A percentile compares a stretch with the other conserved stretches of the same genome.
Evolutionary conservation across 345 rosid species (phyloP).

Genomic region (Triadica sebifera): DNA sequence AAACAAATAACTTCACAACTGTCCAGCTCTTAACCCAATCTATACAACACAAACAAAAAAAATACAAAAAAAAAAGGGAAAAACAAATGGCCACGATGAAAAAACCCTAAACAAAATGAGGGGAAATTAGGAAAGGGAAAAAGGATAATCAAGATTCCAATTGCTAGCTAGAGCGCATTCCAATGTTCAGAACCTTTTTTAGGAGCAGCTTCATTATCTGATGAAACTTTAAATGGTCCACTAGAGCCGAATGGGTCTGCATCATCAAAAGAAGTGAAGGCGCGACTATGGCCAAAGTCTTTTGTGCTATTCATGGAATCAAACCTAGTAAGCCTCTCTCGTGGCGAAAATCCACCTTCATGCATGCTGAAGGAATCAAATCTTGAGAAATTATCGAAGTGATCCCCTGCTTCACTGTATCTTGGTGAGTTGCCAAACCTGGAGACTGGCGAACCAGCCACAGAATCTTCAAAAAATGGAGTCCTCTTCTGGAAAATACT

Average conservation of each 20-base stretch:
- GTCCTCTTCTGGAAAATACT: conserved; percentile 52
- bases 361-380: conserved; percentile 82
- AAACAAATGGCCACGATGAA: not conserved
- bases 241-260: conserved; percentile 84
- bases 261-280: conserved; percentile 75
- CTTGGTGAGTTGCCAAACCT: conserved; percentile 82
- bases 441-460: conserved; percentile 77
- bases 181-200: conserved; percentile 61
- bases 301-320: conserved; percentile 55
- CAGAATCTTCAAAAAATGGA: conserved; percentile 84
- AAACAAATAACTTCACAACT: conserved; percentile 35
- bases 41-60: conserved; percentile 28
- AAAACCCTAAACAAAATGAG: conserved; percentile 11
- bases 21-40: conserved; percentile 25
- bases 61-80: not conserved
- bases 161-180: conserved; percentile 54
- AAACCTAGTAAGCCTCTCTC: conserved; percentile 63
- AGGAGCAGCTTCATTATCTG: conserved; percentile 52
- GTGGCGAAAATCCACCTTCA: conserved; percentile 59
- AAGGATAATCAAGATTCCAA: not conserved
- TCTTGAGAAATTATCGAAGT: conserved; percentile 73
- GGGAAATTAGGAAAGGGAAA: not conserved
- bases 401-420: conserved; percentile 69
- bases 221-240: conserved; percentile 85
- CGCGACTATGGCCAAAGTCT: conserved; percentile 37